A percentile compares a stretch with the other conserved stretches of the same genome.
phyloP scores from a whole-genome alignment of 2,329 filamentous ascomycete genomes.

The Hymenotorrendiella dingleyae region DNA sequence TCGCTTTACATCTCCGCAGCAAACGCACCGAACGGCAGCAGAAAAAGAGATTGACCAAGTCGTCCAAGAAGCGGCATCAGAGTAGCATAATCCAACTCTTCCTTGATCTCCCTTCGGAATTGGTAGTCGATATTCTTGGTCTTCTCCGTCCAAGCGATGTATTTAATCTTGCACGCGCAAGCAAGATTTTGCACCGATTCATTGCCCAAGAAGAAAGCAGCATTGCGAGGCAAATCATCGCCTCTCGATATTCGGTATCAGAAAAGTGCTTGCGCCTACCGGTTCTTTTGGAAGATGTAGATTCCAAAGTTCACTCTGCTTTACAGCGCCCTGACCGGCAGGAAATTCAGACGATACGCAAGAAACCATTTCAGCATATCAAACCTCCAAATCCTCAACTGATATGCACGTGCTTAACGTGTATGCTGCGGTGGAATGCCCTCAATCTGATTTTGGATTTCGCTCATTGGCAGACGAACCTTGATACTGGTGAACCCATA shows the following conservation, averaged over 20 bases:
- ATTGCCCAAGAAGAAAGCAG: constrained; percentile 38
- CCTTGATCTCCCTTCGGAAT: constrained; percentile 46
- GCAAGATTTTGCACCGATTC: constrained; percentile 37
- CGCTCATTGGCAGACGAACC: constrained; percentile 46
- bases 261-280: constrained; percentile 47
- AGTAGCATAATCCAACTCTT: constrained; percentile 32
- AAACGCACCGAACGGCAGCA: constrained; percentile 45
- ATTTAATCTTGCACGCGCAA: constrained; percentile 39
- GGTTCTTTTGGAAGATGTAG: constrained; percentile 36
- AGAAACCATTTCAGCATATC: constrained; percentile 47
- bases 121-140: constrained; percentile 43
- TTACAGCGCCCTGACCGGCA: constrained; percentile 39
- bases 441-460: constrained; percentile 50
- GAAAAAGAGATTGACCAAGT: constrained; percentile 39
- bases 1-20: constrained; percentile 41
- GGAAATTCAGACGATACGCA: constrained; percentile 39
- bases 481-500: constrained; percentile 46
- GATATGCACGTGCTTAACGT: constrained; percentile 53
- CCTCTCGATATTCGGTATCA: constrained; percentile 44
- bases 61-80: constrained; percentile 30
- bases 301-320: constrained; percentile 31
- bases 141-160: constrained; percentile 45
- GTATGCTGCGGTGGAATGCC: constrained; percentile 50
- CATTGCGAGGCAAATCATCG: constrained; percentile 40
- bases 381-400: constrained; percentile 37